Base-by-base conservation (phyloP, 2,329 filamentous ascomycete genomes). In the Eutypella sp. region DNA sequence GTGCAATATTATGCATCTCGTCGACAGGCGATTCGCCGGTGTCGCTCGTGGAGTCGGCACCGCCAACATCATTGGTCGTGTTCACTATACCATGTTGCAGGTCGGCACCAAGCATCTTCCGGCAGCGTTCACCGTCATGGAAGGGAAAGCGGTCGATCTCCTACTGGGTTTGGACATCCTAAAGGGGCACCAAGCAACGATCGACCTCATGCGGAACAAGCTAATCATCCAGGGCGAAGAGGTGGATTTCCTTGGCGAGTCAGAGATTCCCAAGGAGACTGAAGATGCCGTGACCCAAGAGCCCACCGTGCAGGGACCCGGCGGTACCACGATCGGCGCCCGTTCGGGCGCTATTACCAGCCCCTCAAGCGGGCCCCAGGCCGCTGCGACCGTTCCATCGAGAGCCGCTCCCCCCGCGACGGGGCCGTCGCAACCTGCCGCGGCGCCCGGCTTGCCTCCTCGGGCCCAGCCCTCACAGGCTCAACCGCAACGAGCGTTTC, bases 81-180 rank as follows among this genome's bases (percentile, higher is more conserved):
- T 99, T 3, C 93, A 99, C 67, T 89, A 89, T 19, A 93, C 93
- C 9, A 89, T 92, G 67, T 95, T 99, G 67, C 92, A 89, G 67
- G 93, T 99, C 56, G 93, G 92, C 44, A 82, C 79, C 36, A 80
- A 92, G 51, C 90, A 89, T 63, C 75, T 99, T 56, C 85, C 92
- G 3, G 97, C 91, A 70, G 93, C 90, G 48, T 99, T 99, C 67
- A 99, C 93, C 3, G 93, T 99, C 61, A 99, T 99, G 93, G 93
- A 99, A 70, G 93, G 93, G 53, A 99, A 97, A 68, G 84, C 89
- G 43, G 93, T 99, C 20, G 93, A 97, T 64, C 75, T 99, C 16
- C 78, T 99, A 2, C 80, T 99, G 11, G 93, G 93, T 3, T 73
- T 99, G 36, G 93, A 99, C 66, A 99, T 99, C 89, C 76, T 99